Base-by-base conservation (phyloP, 1,284 basidiomycete genomes). In the Sporisorium scitamineum region DNA sequence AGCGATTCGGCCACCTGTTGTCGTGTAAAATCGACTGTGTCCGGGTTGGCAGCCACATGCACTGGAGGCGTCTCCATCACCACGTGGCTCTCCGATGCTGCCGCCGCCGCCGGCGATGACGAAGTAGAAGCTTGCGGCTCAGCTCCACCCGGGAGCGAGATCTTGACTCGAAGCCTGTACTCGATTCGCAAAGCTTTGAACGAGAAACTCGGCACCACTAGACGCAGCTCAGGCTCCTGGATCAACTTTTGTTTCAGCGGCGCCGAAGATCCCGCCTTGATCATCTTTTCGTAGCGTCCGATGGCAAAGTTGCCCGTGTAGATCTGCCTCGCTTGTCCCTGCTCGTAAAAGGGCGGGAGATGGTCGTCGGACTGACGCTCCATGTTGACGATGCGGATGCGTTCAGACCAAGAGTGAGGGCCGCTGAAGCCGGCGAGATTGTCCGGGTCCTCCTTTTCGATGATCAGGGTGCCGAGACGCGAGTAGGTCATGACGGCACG, bases 401-500 rank as follows among this genome's bases (percentile, higher is more conserved):
- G 65, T 20, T 76, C 74, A 9, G 60, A 69, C 74, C 74, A 76
- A 27, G 74, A 72, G 34, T 72, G 69, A 5, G 74, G 74, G 1
- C 74, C 74, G 48, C 47, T 70, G 54, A 76, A 76, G 52, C 60
- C 57, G 18, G 59, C 56, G 14, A 76, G 66, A 4, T 66, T 66
- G 60, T 76, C 74, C 11, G 74, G 74, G 18, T 72, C 66, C 48
- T 76, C 74, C 45, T 69, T 64, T 39, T 76, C 74, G 54, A 76
- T 71, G 26, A 71, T 65, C 5, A 76, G 60, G 5, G 74, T 76
- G 27, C 74, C 74, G 29, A 76, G 70, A 29, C 74, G 74, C 51
- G 74, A 76, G 44, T 69, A 76, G 22, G 70, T 76, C 62, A 72
- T 66, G 34, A 76, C 70, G 54, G 74, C 72, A 22, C 74, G 74